Evolutionary conservation across 164 flowering plant genomes (phyloP).

Genomic region (Paratinospora sagittata): DNA sequence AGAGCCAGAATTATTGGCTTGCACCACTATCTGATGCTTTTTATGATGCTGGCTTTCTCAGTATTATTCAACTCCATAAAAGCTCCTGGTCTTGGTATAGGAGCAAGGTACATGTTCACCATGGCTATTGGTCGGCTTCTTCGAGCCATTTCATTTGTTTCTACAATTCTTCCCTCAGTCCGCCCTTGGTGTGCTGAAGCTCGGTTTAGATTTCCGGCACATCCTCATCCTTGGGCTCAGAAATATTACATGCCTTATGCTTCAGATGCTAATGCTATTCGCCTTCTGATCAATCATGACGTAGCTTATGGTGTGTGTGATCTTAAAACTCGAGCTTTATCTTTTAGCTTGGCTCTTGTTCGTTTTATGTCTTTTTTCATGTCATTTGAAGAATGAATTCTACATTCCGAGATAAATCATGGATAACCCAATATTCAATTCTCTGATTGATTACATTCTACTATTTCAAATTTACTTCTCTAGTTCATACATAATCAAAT

Average conservation of each 20-base stretch:
- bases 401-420: too few species aligned
- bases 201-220: conserved; percentile 58
- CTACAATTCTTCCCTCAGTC: conserved; percentile 87
- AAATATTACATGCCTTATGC: conserved; percentile 85
- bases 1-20: conserved; percentile 86
- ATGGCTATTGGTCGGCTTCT: conserved; percentile 95
- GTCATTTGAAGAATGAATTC: too few species aligned
- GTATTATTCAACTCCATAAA: conserved; percentile 75
- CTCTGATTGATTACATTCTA: too few species aligned
- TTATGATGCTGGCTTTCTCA: conserved; percentile 89
- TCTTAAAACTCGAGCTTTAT: neutral
- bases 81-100: conserved; percentile 98
- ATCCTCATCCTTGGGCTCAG: conserved; percentile 92
- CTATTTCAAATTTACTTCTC: too few species aligned
- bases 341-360: neutral
- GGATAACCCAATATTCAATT: too few species aligned
- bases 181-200: conserved; percentile 92
- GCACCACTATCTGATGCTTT: conserved; percentile 88
- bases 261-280: conserved; percentile 60
- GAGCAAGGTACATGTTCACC: conserved; percentile 96
- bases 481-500: too few species aligned
- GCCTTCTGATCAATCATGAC: conserved; percentile 42
- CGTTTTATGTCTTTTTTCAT: neutral
- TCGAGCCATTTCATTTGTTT: conserved; percentile 70
- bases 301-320: conserved; percentile 53